Base-by-base conservation (phyloP, 2,329 filamentous ascomycete genomes). In the Graphium sp. region DNA sequence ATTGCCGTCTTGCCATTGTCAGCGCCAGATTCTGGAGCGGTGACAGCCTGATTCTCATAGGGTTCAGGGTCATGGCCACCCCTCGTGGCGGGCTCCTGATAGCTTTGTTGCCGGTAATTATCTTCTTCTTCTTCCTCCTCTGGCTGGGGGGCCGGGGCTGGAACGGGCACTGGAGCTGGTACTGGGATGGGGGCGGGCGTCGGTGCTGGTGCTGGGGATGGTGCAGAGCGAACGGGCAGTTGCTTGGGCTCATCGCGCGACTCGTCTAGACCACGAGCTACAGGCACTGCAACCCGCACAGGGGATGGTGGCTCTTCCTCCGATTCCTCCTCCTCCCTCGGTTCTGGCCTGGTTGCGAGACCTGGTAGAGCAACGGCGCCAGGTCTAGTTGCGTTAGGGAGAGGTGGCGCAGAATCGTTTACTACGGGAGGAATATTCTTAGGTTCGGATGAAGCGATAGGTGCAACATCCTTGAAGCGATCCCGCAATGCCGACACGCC, bases 251-350 rank as follows among this genome's bases (percentile, higher is more conserved):
- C 20, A 9, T 30, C 30, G 6, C 30, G 32, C 3, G n/a, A n/a
- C n/a, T n/a, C n/a, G n/a, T n/a, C n/a, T n/a, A 31, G 56, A 29
- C 62, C 67, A 32, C 79, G 78, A 28, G 71, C 63, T 31, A 95
- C 78, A 4, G 89, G 89, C 51, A 87, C 76, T 10, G 85, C 84
- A 39, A 95, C 67, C 28, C 78, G 79, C 36, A 91, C 75, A 6
- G 87, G 87, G 2, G 82, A 94, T 26, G 60, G 56, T 26, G 74
- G 64, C 37, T 68, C 62, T 29, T 68, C 60, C 21, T 65, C 53
- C 30, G 74, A 66, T 20, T 61, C 55, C 33, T 74, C 64, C 33
- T 70, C 60, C 13, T 69, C 57, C 6, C 66, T 65, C 16, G 63
- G 55, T 24, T 63, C 59, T 28, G 68, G 66, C 31, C 72, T 64